Conservation (phyloP, 495 filamentous ascomycete genomes). For the Tuber umbilicatum region DNA sequence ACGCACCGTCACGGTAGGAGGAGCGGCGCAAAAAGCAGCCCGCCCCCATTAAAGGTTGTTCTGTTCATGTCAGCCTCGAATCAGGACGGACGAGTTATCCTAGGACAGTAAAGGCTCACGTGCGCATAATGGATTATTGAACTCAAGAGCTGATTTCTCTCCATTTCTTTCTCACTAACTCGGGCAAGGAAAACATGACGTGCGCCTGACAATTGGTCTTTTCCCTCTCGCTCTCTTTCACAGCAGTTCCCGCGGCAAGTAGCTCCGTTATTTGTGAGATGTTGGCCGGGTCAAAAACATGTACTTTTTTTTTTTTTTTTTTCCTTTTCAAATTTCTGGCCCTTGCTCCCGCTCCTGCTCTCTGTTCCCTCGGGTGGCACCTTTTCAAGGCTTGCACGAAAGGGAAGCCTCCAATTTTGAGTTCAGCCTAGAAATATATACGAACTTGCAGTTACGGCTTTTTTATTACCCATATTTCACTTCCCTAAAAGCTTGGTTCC, state of each 20-base stretch:
- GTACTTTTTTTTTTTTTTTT: background rate
- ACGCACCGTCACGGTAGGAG: slow-evolving; percentile 13
- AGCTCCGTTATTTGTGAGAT: background rate
- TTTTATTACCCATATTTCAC: slow-evolving; percentile 5
- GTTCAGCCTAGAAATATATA: slow-evolving; percentile 1
- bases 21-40: background rate
- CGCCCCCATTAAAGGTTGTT: background rate
- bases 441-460: background rate
- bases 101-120: slow-evolving; percentile 19
- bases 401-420: background rate
- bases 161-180: slow-evolving; percentile 8
- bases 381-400: background rate
- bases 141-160: background rate
- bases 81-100: slow-evolving; percentile 6
- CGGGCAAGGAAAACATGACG: slow-evolving; percentile 20
- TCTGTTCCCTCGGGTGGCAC: background rate
- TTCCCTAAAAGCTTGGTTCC: background rate
- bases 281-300: background rate
- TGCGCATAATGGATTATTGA: background rate
- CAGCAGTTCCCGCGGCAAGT: background rate
- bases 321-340: background rate
- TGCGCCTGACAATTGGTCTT: slow-evolving; percentile 33
- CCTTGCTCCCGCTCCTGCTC: background rate
- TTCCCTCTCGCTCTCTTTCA: background rate
- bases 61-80: background rate